These are phyloP conservation scores for Ceratopteris richardii DNA, from an alignment of 75 land plant species.

Conservation along the genomic window DNA sequence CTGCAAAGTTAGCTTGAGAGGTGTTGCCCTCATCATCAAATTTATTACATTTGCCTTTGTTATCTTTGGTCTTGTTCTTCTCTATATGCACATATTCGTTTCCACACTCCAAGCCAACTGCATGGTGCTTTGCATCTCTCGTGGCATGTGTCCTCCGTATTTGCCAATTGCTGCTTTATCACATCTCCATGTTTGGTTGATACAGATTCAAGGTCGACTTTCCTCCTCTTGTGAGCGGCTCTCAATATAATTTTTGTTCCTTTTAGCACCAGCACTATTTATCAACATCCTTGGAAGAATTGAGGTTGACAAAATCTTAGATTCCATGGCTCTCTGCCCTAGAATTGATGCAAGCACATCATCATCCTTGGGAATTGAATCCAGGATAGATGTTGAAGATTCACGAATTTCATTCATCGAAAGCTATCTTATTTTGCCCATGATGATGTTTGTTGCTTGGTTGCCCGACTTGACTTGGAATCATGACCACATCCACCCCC, in stretches of 20 bases:
- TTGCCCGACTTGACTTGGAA: too few species aligned
- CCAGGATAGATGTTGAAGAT: conserved; percentile 21
- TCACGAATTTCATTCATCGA: conserved; percentile 18
- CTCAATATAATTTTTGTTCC: conserved; percentile 39
- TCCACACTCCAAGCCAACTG: conserved; percentile 63
- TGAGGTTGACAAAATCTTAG: conserved; percentile 54
- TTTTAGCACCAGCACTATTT: conserved; percentile 37
- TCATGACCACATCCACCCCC: too few species aligned
- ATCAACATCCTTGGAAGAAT: neutral
- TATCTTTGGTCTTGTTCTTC: too few species aligned
- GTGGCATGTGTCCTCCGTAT: conserved; percentile 84
- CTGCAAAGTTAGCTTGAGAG: too few species aligned
- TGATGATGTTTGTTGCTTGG: too few species aligned
- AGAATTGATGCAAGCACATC: conserved; percentile 85
- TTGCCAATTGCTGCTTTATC: conserved; percentile 72
- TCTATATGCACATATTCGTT: too few species aligned
- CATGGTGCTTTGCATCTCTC: conserved; percentile 87
- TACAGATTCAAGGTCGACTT: conserved; percentile 59
- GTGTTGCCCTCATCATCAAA: too few species aligned
- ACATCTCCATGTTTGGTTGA: conserved; percentile 81
- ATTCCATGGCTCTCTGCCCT: conserved; percentile 53
- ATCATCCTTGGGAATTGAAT: conserved; percentile 75
- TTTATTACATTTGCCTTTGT: too few species aligned
- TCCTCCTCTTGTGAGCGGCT: conserved; percentile 45
- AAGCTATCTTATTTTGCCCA: too few species aligned